A percentile compares a stretch with the other conserved stretches of the same genome.
Conservation (phyloP, 495 filamentous ascomycete genomes). For the Podospora fimiseda region DNA sequence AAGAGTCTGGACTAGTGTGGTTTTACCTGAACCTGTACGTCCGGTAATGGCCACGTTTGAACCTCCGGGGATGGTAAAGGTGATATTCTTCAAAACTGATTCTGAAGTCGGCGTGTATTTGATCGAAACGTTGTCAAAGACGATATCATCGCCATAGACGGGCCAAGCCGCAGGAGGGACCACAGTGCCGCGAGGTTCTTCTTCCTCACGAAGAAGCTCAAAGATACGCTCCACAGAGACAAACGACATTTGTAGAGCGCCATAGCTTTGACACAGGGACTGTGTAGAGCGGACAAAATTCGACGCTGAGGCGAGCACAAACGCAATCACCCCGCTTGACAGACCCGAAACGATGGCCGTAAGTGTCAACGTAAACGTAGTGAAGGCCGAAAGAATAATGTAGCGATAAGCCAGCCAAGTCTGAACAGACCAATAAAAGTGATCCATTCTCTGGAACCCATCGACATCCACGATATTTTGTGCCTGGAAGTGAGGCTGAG, state of each 20-base stretch:
- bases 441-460: conserved; percentile 84
- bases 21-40: conserved; percentile 59
- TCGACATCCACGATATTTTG: conserved; percentile 70
- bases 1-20: conserved; percentile 51
- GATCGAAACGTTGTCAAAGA: conserved; percentile 69
- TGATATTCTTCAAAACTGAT: conserved; percentile 57
- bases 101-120: conserved; percentile 71
- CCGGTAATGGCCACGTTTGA: conserved; percentile 63
- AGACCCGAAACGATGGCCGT: conserved; percentile 63
- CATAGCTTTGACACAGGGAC: conserved; percentile 64
- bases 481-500: conserved; percentile 66
- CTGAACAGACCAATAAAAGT: conserved; percentile 85
- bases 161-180: conserved; percentile 73
- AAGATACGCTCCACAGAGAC: conserved; percentile 80
- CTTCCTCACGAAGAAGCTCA: conserved; percentile 66
- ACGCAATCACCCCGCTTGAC: conserved; percentile 68
- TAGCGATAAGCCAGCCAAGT: conserved; percentile 77
- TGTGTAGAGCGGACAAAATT: conserved; percentile 66
- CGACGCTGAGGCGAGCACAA: conserved; percentile 58
- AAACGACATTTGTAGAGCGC: conserved; percentile 81
- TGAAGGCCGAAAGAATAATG: conserved; percentile 59
- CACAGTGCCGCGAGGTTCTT: conserved; percentile 60
- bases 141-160: conserved; percentile 57
- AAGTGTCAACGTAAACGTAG: conserved; percentile 63
- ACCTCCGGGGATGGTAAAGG: conserved; percentile 64